Conservation (phyloP, 1,284 basidiomycete genomes). For the Tetrapyrgos nigripes region DNA sequence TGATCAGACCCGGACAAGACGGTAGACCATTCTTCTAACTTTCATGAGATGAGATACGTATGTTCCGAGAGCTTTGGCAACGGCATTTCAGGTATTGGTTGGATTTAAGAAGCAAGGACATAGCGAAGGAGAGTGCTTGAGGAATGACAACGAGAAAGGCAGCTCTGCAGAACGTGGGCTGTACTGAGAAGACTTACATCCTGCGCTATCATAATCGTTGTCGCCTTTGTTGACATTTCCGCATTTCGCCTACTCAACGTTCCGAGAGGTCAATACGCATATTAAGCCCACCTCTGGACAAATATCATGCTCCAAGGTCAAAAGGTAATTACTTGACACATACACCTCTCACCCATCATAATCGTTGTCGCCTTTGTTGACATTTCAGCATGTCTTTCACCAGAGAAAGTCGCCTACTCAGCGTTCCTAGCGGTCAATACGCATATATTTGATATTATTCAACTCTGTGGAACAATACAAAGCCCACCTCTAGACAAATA, state of each 20-base stretch:
- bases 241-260: constrained; percentile 10
- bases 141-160: constrained; percentile 8
- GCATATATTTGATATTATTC: not conserved
- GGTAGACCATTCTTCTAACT: no score
- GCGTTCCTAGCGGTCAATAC: not conserved
- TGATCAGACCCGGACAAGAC: no score
- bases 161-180: not conserved
- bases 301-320: no score
- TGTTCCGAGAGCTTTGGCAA: no score
- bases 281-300: not conserved
- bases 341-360: no score
- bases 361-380: constrained; percentile 8
- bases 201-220: not conserved
- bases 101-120: not conserved
- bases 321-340: no score
- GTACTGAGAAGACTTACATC: not conserved
- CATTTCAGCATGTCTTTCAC: constrained; percentile 9
- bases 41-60: no score
- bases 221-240: constrained; percentile 10
- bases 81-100: no score
- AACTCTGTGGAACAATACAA: not conserved
- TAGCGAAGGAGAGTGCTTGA: constrained; percentile 3
- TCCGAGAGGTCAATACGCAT: constrained; percentile 10
- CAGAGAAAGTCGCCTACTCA: no score
- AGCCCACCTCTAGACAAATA: not conserved